Conservation (phyloP, 1,139 yeast genomes). For the Magnusiomyces fungicola region DNA sequence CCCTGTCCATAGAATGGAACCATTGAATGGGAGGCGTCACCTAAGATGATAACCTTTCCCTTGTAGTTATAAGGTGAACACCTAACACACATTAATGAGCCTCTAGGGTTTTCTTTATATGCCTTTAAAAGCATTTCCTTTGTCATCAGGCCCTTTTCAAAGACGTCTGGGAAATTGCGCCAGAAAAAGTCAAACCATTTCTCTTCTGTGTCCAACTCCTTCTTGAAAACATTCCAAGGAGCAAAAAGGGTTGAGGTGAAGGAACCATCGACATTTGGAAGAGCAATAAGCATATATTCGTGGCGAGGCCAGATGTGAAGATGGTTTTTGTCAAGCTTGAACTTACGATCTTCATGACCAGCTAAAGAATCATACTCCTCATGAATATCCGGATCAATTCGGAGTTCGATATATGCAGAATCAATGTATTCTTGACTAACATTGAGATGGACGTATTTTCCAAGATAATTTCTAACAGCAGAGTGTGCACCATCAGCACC, state of each 20-base stretch:
- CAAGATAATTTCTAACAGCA: conserved; percentile 62
- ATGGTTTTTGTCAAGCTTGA: conserved; percentile 61
- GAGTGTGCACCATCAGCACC: conserved; percentile 91
- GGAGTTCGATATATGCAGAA: conserved; percentile 73
- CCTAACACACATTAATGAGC: conserved; percentile 54
- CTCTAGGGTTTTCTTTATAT: conserved; percentile 59
- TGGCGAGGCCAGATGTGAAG: conserved; percentile 93
- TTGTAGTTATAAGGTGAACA: conserved; percentile 63
- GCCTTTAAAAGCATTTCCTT: conserved; percentile 44
- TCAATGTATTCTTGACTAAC: conserved; percentile 72
- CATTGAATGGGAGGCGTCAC: conserved; percentile 96
- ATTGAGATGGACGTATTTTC: conserved; percentile 58
- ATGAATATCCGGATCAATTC: conserved; percentile 36
- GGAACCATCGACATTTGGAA: conserved; percentile 78
- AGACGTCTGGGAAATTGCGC: conserved; percentile 67
- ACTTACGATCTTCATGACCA: conserved; percentile 27
- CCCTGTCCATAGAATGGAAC: conserved; percentile 98
- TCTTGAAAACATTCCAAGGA: conserved; percentile 63
- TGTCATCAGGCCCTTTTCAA: conserved; percentile 48
- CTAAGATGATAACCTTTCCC: conserved; percentile 63
- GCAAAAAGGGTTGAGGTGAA: conserved; percentile 88
- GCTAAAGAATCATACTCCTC: conserved; percentile 5
- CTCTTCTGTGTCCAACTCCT: conserved; percentile 37
- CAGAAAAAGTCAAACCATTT: conserved; percentile 48
- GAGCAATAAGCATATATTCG: conserved; percentile 80